Percentiles rank a stretch among this genome's conserved stretches.
Conservation (phyloP, 805 yeast genomes). For the Candida stauntonica region DNA sequence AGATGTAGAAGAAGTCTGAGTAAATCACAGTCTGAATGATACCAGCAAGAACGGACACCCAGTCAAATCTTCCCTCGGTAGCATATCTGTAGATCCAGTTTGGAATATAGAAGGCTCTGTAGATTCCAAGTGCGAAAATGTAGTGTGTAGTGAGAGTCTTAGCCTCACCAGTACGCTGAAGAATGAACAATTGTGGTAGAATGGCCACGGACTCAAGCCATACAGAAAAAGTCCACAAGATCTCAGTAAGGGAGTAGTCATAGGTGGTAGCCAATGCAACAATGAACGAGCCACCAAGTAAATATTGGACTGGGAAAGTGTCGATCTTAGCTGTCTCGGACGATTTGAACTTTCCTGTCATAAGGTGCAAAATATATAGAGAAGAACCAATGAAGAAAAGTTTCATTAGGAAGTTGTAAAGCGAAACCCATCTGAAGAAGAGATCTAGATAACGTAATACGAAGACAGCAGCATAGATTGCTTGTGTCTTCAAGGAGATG, state of each 20-base stretch:
- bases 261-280: conserved; percentile 61
- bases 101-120: conserved; percentile 86
- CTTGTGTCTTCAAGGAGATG: conserved; percentile 84
- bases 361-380: conserved; percentile 65
- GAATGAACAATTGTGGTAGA: conserved; percentile 85
- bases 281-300: conserved; percentile 58
- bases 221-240: conserved; percentile 82
- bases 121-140: conserved; percentile 87
- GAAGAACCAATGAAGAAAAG: conserved; percentile 75
- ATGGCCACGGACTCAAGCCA: conserved; percentile 95
- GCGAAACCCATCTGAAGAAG: conserved; percentile 46
- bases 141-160: conserved; percentile 86
- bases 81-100: conserved; percentile 91
- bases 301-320: conserved; percentile 69
- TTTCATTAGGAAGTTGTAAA: conserved; percentile 81
- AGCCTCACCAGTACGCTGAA: conserved; percentile 86
- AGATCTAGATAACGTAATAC: conserved; percentile 59
- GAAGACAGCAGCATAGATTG: conserved; percentile 69
- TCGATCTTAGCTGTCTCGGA: conserved; percentile 54
- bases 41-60: conserved; percentile 73
- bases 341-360: conserved; percentile 57
- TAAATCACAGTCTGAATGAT: conserved; percentile 80
- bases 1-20: conserved; percentile 93
- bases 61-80: conserved; percentile 59
- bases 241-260: conserved; percentile 55